These are phyloP conservation scores for Talaromyces sp. DNA, from an alignment of 2,329 filamentous ascomycete species.

Conservation along the genomic window DNA sequence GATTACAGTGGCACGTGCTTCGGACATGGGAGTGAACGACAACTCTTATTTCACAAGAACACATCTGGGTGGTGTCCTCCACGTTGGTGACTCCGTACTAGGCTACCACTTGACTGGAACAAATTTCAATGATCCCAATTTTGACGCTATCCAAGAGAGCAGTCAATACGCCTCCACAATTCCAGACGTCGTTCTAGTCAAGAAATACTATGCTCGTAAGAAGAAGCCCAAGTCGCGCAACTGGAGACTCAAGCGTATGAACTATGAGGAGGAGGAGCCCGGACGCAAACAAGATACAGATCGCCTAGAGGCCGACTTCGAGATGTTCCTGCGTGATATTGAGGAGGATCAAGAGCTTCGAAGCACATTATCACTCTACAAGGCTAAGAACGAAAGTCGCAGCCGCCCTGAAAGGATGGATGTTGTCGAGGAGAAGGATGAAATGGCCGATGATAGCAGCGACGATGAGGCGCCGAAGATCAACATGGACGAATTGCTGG, in stretches of 20 bases:
- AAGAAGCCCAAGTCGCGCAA: slow-evolving; percentile 77
- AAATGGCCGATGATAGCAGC: slow-evolving; percentile 56
- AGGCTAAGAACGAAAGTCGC: slow-evolving; percentile 51
- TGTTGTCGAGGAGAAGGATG: slow-evolving; percentile 35
- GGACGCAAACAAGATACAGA: slow-evolving; percentile 68
- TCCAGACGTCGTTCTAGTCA: slow-evolving; percentile 89
- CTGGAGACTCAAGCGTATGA: slow-evolving; percentile 95
- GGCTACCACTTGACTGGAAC: slow-evolving; percentile 87
- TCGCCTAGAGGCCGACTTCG: slow-evolving; percentile 86
- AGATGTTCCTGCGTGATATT: slow-evolving; percentile 93
- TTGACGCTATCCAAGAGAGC: slow-evolving; percentile 74
- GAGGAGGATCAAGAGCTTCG: slow-evolving; percentile 91
- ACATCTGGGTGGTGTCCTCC: slow-evolving; percentile 78
- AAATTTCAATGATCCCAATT: slow-evolving; percentile 87
- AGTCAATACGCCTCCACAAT: slow-evolving; percentile 71
- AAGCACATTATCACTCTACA: slow-evolving; percentile 80
- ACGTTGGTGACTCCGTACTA: slow-evolving; percentile 86
- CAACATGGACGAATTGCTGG: slow-evolving; percentile 74
- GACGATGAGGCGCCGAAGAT: slow-evolving; percentile 66
- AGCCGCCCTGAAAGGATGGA: slow-evolving; percentile 46
- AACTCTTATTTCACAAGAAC: slow-evolving; percentile 85
- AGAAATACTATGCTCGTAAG: slow-evolving; percentile 89
- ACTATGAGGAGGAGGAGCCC: slow-evolving; percentile 66
- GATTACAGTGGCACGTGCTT: slow-evolving; percentile 77
- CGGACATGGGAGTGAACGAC: slow-evolving; percentile 81